Percentiles rank a stretch among this genome's conserved stretches.
Evolutionary conservation across 768 basidiomycete genomes (phyloP).

Genomic region (Agrocybe praecox): DNA sequence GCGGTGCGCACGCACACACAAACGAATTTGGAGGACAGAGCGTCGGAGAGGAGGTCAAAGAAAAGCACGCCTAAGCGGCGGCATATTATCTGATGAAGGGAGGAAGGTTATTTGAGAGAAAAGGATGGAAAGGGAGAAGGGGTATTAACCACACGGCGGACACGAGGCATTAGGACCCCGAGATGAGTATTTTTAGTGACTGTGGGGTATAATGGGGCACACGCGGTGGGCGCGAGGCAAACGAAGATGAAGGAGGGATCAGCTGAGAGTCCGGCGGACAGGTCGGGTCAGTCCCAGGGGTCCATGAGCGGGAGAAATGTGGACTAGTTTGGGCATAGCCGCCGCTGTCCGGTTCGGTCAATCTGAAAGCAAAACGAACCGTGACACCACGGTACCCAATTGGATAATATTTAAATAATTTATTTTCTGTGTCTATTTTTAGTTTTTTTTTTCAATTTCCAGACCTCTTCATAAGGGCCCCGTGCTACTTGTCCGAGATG

Average conservation of each 20-base stretch:
- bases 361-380: not conserved
- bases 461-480: not conserved
- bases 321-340: not conserved
- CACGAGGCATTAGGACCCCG: conserved; percentile 4
- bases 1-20: too few species aligned
- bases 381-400: not conserved
- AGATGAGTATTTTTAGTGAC: not conserved
- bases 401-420: not conserved
- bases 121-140: not conserved
- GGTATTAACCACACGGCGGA: not conserved
- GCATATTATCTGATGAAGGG: too few species aligned
- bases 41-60: too few species aligned
- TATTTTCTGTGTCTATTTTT: conserved; percentile 4
- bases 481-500: conserved; percentile 9
- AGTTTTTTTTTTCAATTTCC: not conserved
- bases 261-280: not conserved
- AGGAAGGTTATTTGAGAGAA: too few species aligned
- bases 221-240: conserved; percentile 14
- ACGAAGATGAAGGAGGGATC: conserved; percentile 5
- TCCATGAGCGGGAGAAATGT: not conserved
- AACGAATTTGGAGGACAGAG: too few species aligned
- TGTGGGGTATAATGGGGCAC: not conserved
- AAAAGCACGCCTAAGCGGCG: too few species aligned
- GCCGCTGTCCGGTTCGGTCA: conserved; percentile 1
- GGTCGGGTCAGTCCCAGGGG: conserved; percentile 2